phyloP scores from a whole-genome alignment of 2,329 filamentous ascomycete genomes.

The Fusarium subtropicale region DNA sequence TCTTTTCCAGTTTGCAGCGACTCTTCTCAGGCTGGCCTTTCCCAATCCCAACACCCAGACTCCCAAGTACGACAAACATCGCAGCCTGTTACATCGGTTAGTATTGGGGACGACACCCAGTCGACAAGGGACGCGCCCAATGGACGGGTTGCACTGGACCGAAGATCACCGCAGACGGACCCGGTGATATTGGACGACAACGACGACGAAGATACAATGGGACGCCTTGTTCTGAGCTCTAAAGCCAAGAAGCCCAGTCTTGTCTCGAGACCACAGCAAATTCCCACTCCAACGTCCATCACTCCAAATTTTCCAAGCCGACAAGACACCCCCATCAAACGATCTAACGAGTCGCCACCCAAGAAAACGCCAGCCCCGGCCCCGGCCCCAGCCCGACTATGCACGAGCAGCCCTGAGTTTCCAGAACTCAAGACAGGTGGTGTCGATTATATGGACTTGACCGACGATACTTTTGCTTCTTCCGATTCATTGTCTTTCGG shows the following conservation, averaged over 20 bases:
- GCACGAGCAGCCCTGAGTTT: constrained; percentile 49
- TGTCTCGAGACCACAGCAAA: constrained; percentile 54
- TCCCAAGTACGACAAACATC: constrained; percentile 15
- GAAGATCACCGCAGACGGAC: constrained; percentile 43
- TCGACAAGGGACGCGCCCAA: constrained; percentile 30
- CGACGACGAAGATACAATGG: constrained; percentile 56
- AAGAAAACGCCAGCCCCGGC: constrained; percentile 40
- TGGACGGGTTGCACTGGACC: constrained; percentile 39
- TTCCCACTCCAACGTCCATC: constrained; percentile 55
- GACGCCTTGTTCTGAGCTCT: constrained; percentile 57
- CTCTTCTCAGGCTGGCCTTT: constrained; percentile 39
- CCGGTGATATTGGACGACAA: constrained; percentile 46
- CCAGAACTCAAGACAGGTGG: constrained; percentile 53
- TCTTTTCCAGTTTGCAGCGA: constrained; percentile 52
- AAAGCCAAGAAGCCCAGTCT: constrained; percentile 60
- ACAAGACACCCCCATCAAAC: constrained; percentile 31
- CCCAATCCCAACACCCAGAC: constrained; percentile 44
- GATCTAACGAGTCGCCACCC: constrained; percentile 40
- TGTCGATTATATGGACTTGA: constrained; percentile 57
- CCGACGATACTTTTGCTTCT: constrained; percentile 51
- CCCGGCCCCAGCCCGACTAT: background rate
- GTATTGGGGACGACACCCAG: constrained; percentile 6
- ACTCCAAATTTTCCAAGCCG: constrained; percentile 36
- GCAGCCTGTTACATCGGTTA: constrained; percentile 3
- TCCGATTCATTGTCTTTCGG: constrained; percentile 53